Base-by-base conservation (phyloP, 768 basidiomycete species). In the Termitomyces sp. region DNA sequence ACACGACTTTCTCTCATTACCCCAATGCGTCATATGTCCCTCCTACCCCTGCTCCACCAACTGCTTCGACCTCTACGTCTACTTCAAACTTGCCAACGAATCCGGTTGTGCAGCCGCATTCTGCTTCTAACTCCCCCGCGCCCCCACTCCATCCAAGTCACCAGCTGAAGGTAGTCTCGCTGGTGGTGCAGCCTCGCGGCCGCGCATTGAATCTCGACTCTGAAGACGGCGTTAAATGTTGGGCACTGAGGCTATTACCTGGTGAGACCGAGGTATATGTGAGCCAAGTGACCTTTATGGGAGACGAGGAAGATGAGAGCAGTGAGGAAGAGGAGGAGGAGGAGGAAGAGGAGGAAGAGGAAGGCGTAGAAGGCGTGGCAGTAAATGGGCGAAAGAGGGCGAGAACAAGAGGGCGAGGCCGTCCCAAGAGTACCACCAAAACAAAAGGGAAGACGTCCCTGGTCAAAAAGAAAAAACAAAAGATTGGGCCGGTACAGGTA, bases 221-320 rank as follows among this genome's bases (percentile, higher is more conserved):
- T 57, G 77, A 77, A 45, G 88, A 91, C 54, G 88, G 90, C 4
- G 91, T 93, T 50, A 83, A 80, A 66, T 82, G 73, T 37, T 93
- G 91, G 91, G 82, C 83, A 4, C 74, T 91, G 69, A 78, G 85
- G 49, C 76, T 92, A 36, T 75, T 76, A 11, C 74, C 75, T 1
- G 79, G 77, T 9, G 91, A 93, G 66, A 78, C 78, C 3, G 78
- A 76, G 3, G 54, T 93, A 18, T 69, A 78, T 58, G 68, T 93
- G 39, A 74, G 74, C 46, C 78, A 83, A 56, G 73, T 90, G 50
- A 72, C 71, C 22, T 86, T 86, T 56, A 62, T 83, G 55, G 76
- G 75, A 31, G 81, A 81, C 13, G 84, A 83, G 20, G 88, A 87
- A 13, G 84, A 80, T 36, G 83, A 82, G 30, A 81, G 79, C 55